Evolutionary conservation across 345 rosid species (phyloP).

Genomic region (Aegle marmelos): DNA sequence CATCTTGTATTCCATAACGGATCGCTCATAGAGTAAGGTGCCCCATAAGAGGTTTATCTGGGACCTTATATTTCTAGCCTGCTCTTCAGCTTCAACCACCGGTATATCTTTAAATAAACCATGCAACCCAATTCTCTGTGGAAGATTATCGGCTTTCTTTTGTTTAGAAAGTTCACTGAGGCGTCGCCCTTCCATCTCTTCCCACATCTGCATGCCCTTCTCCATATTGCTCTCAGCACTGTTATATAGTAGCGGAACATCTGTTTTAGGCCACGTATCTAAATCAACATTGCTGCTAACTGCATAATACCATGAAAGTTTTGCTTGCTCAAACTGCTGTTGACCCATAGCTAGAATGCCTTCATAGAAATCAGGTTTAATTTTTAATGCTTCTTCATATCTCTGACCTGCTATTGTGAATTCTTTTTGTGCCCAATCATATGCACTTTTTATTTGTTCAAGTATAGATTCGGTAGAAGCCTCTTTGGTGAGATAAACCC

Average conservation of each 20-base stretch:
- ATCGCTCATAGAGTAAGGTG: conserved; percentile 81
- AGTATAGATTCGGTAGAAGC: conserved; percentile 52
- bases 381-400: conserved; percentile 72
- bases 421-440: conserved; percentile 60
- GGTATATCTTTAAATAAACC: conserved; percentile 43
- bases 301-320: conserved; percentile 80
- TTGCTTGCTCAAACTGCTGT: conserved; percentile 88
- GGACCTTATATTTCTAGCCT: conserved; percentile 41
- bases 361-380: conserved; percentile 81
- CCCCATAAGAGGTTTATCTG: conserved; percentile 78
- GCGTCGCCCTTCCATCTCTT: conserved; percentile 40
- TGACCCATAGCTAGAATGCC: conserved; percentile 66
- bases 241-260: conserved; percentile 57
- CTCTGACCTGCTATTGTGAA: conserved; percentile 51
- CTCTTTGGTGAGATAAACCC: conserved; percentile 49
- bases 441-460: conserved; percentile 51
- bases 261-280: conserved; percentile 56
- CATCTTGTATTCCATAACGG: conserved; percentile 76
- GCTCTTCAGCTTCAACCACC: conserved; percentile 49
- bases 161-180: conserved; percentile 23
- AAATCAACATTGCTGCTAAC: conserved; percentile 53
- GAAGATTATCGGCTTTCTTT: conserved; percentile 16
- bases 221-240: conserved; percentile 74
- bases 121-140: conserved; percentile 32
- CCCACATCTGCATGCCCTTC: conserved; percentile 68